Evolutionary conservation across 225 moss, liverwort and hornwort genomes (phyloP).

Genomic region (Sphagnum tenellum): DNA sequence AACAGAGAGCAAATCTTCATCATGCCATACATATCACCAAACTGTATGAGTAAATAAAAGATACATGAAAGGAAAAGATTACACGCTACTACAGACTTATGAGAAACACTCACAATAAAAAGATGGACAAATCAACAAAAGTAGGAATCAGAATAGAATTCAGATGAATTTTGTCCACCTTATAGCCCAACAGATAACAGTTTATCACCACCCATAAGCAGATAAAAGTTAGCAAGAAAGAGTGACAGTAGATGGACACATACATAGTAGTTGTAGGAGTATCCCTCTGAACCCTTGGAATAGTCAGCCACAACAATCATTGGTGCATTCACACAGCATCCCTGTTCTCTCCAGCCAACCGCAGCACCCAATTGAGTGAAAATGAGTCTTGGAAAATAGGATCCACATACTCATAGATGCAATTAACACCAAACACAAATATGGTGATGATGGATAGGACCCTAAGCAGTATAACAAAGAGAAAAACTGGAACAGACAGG

Average conservation of each 20-base stretch:
- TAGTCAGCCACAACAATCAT: conserved; percentile 98
- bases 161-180: too few relatives aligned
- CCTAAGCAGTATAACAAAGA: too few relatives aligned
- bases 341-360: conserved; percentile 30
- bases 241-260: conserved; percentile 6
- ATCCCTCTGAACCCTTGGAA: conserved; percentile 80
- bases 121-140: background rate
- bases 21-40: too few relatives aligned
- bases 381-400: too few relatives aligned
- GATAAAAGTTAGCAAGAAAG: background rate
- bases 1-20: background rate
- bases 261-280: conserved; percentile 95
- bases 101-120: background rate
- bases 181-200: background rate
- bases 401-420: too few relatives aligned
- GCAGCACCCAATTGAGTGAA: too few relatives aligned
- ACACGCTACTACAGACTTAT: background rate
- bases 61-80: too few relatives aligned
- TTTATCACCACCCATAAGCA: background rate
- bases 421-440: too few relatives aligned
- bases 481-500: too few relatives aligned
- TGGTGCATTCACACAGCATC: conserved; percentile 94
- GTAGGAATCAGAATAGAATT: too few relatives aligned
- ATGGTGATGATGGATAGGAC: too few relatives aligned
- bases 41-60: too few relatives aligned